Evolutionary conservation across 768 basidiomycete species (phyloP).

Genomic region (Boletus reticuloceps): DNA sequence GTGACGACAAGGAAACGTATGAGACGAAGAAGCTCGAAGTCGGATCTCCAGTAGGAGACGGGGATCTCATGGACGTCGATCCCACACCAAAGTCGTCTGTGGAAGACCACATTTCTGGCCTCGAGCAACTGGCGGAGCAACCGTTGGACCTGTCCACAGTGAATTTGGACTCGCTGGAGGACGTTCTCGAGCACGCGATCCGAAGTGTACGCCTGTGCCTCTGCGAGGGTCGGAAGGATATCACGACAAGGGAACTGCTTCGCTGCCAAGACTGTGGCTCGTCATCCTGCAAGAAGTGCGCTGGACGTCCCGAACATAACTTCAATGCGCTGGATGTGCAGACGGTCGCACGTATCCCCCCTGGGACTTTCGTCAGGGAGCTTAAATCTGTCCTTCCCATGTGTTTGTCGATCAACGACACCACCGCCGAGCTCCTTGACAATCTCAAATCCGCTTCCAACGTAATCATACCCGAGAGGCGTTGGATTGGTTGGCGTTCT

Average conservation of each 20-base stretch:
- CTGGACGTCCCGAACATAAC: constrained; percentile 88
- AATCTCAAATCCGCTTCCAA: constrained; percentile 40
- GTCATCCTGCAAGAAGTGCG: constrained; percentile 81
- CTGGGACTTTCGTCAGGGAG: constrained; percentile 69
- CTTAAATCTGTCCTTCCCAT: constrained; percentile 85
- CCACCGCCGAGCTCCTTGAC: constrained; percentile 53
- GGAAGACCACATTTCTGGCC: constrained; percentile 64
- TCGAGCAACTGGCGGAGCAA: constrained; percentile 59
- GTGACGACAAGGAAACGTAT: constrained; percentile 64
- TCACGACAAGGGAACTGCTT: constrained; percentile 63
- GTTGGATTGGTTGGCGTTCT: constrained; percentile 68
- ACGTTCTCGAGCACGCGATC: constrained; percentile 62
- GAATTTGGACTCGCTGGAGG: constrained; percentile 43
- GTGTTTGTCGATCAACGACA: constrained; percentile 61
- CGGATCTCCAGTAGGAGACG: constrained; percentile 26
- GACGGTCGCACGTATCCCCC: constrained; percentile 59
- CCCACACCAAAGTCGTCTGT: constrained; percentile 20
- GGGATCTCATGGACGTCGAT: constrained; percentile 53
- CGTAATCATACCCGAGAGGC: constrained; percentile 46
- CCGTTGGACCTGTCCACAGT: constrained; percentile 68
- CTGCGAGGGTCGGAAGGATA: constrained; percentile 86
- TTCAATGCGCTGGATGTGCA: constrained; percentile 52
- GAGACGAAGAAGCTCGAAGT: constrained; percentile 55
- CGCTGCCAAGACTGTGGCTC: constrained; percentile 75
- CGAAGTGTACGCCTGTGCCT: constrained; percentile 76